Percentiles rank a stretch among this genome's conserved stretches.
Conservation (phyloP, 1,284 basidiomycete species). For the Ceratobasidium sp. region DNA sequence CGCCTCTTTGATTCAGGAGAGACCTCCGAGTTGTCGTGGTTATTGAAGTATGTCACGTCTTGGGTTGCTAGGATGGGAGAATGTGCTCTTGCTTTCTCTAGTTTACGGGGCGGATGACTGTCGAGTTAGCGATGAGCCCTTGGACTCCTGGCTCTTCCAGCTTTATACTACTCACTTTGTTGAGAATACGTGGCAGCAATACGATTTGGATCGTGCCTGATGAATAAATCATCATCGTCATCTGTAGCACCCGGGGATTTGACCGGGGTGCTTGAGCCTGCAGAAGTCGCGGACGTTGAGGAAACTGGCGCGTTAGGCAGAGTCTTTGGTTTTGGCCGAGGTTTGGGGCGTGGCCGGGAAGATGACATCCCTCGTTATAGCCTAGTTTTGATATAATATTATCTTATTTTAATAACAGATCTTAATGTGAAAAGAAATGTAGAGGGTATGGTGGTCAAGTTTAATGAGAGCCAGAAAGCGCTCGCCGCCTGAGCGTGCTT, state of each 20-base stretch:
- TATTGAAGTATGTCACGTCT: conserved; percentile 34
- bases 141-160: background rate
- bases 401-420: too few species aligned
- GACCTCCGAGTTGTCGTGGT: background rate
- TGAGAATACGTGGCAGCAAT: conserved; percentile 14
- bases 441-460: background rate
- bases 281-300: conserved; percentile 14
- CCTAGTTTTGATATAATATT: too few species aligned
- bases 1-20: conserved; percentile 34
- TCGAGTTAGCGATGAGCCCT: conserved; percentile 22
- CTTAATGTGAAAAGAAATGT: too few species aligned
- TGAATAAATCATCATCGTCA: conserved; percentile 28
- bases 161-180: conserved; percentile 10
- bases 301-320: conserved; percentile 1
- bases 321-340: conserved; percentile 31
- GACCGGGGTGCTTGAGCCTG: background rate
- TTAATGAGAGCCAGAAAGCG: background rate
- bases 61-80: conserved; percentile 7
- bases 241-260: conserved; percentile 9
- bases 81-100: conserved; percentile 26
- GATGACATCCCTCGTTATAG: too few species aligned
- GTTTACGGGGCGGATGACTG: background rate
- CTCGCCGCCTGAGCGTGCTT: background rate
- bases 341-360: conserved; percentile 21
- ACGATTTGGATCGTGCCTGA: conserved; percentile 34